A percentile compares a stretch with the other conserved stretches of the same genome.
Evolutionary conservation across 2,329 filamentous ascomycete genomes (phyloP).

Genomic region (Ramularia collo-cygni): DNA sequence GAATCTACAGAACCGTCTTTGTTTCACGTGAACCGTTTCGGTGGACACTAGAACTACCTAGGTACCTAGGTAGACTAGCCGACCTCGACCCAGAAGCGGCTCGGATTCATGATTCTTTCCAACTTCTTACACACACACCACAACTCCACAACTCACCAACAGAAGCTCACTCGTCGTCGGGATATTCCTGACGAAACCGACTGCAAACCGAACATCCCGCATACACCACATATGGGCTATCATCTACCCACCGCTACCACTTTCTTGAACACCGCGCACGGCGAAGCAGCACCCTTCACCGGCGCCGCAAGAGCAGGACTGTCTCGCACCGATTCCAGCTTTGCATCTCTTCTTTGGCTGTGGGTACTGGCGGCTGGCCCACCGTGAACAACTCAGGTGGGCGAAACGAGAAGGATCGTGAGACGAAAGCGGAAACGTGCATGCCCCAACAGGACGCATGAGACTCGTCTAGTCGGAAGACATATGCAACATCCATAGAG

Average conservation of each 20-base stretch:
- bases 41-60: too few relatives aligned
- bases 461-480: background rate
- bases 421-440: background rate
- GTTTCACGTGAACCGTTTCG: too few relatives aligned
- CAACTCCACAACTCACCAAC: too few relatives aligned
- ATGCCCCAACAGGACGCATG: background rate
- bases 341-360: constrained; percentile 44
- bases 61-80: too few relatives aligned
- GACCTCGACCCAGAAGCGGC: too few relatives aligned
- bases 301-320: constrained; percentile 27
- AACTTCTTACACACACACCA: too few relatives aligned
- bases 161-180: background rate
- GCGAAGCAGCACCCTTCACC: constrained; percentile 31
- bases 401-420: constrained; percentile 35
- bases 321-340: constrained; percentile 39
- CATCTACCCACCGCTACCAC: constrained; percentile 29
- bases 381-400: constrained; percentile 37
- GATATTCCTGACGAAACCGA: constrained; percentile 12
- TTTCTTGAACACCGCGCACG: constrained; percentile 26
- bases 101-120: too few relatives aligned
- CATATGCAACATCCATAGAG: constrained; percentile 1
- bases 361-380: constrained; percentile 40
- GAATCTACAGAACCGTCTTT: too few relatives aligned
- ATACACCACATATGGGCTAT: constrained; percentile 36
- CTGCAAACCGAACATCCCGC: constrained; percentile 1